Base-by-base conservation (phyloP, 371 early-diverging fungal species). In the Mortierella sp. region DNA sequence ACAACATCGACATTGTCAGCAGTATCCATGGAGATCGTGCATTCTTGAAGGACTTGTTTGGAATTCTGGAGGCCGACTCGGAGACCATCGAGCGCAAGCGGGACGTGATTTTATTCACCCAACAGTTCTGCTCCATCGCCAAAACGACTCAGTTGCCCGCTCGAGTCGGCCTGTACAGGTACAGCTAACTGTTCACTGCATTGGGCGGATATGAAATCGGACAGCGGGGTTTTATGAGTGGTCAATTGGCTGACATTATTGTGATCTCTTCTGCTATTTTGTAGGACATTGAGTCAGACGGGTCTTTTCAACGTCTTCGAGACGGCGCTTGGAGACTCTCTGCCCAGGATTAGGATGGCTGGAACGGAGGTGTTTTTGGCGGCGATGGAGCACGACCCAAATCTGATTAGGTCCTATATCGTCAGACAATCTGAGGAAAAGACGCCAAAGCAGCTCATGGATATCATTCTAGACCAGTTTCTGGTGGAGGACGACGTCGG, bases 301-400 rank as follows among this genome's bases (percentile, higher is more conserved):
- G 97, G 97, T 0, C 76, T 97, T n/a, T 93, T 97, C 73, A 86
- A 90, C 48, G 85, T 95, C 29, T 89, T 97, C 66, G 91, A 92
- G 63, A 87, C 85, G 65, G 90, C 93, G 2, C 85, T 97, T 43
- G 86, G 78, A 11, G 88, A 91, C 34, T 52, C 79, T 1, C 90
- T 93, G 63, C 76, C 77, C 64, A 68, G 76, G 11, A 82, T 94
- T 19, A 93, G 93, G 70, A 79, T 87, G 41, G 91, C 92, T 13
- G 91, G 90, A 40, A 86, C 92, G 16, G 93, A 95, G 34, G 90
- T 96, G 37, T 82, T 97, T 55, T 76, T 89, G n/a, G 86, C 91
- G 0, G 89, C 96, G 4, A 86, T 96, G 50, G 96, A 97, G 61
- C 92, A 94, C 66, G 95, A 96, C 72, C 91, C 95, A 13, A 86